Base-by-base conservation (phyloP, 179 eudicot genomes). In the Silene coronaria region DNA sequence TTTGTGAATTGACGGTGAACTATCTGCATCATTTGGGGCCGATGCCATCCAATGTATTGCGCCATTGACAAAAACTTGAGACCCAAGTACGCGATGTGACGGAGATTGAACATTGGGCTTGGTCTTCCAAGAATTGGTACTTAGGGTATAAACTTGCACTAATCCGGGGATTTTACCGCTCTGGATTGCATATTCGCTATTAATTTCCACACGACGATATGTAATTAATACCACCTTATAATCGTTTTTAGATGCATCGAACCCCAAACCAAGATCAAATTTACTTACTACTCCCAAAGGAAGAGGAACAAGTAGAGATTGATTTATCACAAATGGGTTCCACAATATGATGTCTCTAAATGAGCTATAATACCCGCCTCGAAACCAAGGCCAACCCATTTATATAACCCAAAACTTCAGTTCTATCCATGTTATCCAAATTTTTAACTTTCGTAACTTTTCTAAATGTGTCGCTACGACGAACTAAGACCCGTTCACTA, bases 381-480 rank as follows among this genome's bases (percentile, higher is more conserved):
- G 58, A 8, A 8, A 74, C 55, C 74, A 74, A 46, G 21, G 53
- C 26, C 14, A 79, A 7, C 24, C 81, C 81, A 60, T 79, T 69
- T 3, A 79, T 19, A 16, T 74, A 68, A 67, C 74, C 46, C 59
- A 72, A 34, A 24, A 64, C n/a, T 1, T 53, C 23, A 32, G 12
- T 10, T 34, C 27, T 6, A 46, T n/a, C 22, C 48, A 42, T 30
- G 3, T 27, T 19, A 12, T 6, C 77, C 1, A 58, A 55, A 22
- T 16, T 6, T 5, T 73, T 24, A 21, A 78, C 6, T 4, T 21
- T 36, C 53, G 23, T 21, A 8, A 67, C 77, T 22, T 78, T 57
- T 23, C 81, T 73, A 42, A 58, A 78, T 4, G 73, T 79, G 70
- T 79, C 81, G 51, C 75, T 53, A 17, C 74, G 74, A 23, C 81